Base-by-base conservation (phyloP, 2,329 filamentous ascomycete species). In the Ophiostoma montium region DNA sequence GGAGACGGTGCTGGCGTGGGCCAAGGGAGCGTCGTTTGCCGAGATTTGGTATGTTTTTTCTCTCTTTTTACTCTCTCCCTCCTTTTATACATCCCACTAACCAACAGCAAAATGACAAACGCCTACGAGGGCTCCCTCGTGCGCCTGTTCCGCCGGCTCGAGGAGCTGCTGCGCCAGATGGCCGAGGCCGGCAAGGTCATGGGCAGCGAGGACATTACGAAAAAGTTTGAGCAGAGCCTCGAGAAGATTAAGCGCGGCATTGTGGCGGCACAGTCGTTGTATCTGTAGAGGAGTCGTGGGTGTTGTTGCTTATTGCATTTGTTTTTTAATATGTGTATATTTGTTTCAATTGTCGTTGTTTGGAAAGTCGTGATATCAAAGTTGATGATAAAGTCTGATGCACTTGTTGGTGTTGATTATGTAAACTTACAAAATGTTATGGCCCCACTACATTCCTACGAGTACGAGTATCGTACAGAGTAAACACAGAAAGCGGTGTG, bases 41-140 rank as follows among this genome's bases (percentile, higher is more conserved):
- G 82, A 95, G 58, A 95, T 98, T 54, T 96, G 92, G 90, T 95
- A 78, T 61, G 86, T 77, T 43, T 30, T 38, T 39, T 16, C 8
- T 44, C 19, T 23, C 30, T 18, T 36, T 5, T 31, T 18, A n/a
- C 12, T 46, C 9, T 32, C 9, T 23, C 15, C 4, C n/a, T 23
- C 18, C 46, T 51, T 41, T n/a, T 46, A 4, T 15, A 31, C 16
- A 32, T 16, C 13, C 9, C n/a, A 16, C 48, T 56, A 50, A 54
- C 53, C 11, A 4, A 46, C 55, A 60, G 90, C 68, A 94, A 94
- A 86, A 95, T 98, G 89, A 96, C 92, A 27, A 90, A 95, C 59
- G 86, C 90, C 27, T 98, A 95, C 66, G 92, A 98, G 69, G 92
- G 92, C 52, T 95, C 87, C 51, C 71, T 98, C 53, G 96, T 98